Conservation (phyloP, 2,329 filamentous ascomycete genomes). For the Fusarium pseudograminearum region DNA sequence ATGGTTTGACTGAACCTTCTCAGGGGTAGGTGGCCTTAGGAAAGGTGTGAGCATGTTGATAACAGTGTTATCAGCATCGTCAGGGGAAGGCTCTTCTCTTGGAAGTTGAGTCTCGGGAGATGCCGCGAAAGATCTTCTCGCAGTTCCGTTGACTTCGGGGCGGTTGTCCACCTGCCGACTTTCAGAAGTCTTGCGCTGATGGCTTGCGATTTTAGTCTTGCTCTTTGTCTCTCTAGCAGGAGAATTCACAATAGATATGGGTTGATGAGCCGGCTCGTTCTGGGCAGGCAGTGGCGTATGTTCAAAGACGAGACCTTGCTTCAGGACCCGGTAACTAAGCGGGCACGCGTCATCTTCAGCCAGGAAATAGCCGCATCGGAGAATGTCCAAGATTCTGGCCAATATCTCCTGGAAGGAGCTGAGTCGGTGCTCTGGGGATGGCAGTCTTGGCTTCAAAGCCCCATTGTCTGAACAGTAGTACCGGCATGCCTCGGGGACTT, state of each 20-base stretch:
- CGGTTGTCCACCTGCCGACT: conserved; percentile 22
- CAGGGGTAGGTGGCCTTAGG: conserved; percentile 59
- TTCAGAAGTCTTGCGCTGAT: conserved; percentile 24
- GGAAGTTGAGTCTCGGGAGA: conserved; percentile 23
- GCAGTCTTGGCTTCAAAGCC: conserved; percentile 56
- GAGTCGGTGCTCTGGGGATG: conserved; percentile 50
- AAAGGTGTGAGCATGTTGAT: conserved; percentile 64
- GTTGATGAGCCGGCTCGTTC: conserved; percentile 11
- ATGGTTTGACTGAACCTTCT: conserved; percentile 49
- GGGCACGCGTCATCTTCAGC: conserved; percentile 58
- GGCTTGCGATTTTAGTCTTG: conserved; percentile 19
- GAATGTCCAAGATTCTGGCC: conserved; percentile 62
- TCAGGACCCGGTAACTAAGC: conserved; percentile 49
- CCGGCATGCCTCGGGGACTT: conserved; percentile 56
- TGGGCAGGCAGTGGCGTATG: conserved; percentile 41
- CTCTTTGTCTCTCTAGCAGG: conserved; percentile 15
- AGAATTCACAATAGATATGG: conserved; percentile 36
- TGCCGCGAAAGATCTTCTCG: conserved; percentile 10
- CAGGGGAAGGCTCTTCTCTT: conserved; percentile 34
- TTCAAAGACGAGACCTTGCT: conserved; percentile 52
- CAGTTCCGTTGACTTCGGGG: conserved; percentile 6
- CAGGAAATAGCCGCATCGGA: conserved; percentile 63
- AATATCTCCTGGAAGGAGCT: conserved; percentile 54
- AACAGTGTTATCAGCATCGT: conserved; percentile 56
- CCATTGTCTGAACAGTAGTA: conserved; percentile 53